phyloP scores from a whole-genome alignment of 1,284 basidiomycete genomes.

The Pseudozyma tsukubaensis region DNA sequence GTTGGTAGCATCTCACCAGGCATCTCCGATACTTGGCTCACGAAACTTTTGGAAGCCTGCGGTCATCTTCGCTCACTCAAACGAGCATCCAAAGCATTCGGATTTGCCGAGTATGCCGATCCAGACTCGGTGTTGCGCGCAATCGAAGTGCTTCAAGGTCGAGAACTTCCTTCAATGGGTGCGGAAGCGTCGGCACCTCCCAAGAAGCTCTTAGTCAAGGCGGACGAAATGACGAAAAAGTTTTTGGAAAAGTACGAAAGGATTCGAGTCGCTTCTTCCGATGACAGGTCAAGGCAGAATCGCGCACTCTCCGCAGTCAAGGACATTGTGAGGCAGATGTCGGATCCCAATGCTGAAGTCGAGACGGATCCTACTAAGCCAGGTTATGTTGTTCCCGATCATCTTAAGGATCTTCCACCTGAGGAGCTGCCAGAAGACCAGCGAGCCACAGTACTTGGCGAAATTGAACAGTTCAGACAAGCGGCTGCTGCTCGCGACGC shows the following conservation, averaged over 20 bases:
- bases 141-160: constrained; percentile 80
- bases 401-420: constrained; percentile 92
- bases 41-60: constrained; percentile 84
- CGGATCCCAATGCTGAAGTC: constrained; percentile 74
- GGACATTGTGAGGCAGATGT: constrained; percentile 65
- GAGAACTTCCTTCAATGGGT: constrained; percentile 75
- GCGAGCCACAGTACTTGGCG: constrained; percentile 89
- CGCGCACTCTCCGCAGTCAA: constrained; percentile 74
- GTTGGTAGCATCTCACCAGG: constrained; percentile 95
- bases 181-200: constrained; percentile 40
- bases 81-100: constrained; percentile 91
- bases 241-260: constrained; percentile 86
- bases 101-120: constrained; percentile 91
- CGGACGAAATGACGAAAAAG: constrained; percentile 88
- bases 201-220: constrained; percentile 82
- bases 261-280: constrained; percentile 82
- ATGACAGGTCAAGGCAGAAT: constrained; percentile 46
- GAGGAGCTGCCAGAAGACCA: constrained; percentile 95
- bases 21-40: constrained; percentile 81
- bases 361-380: constrained; percentile 65
- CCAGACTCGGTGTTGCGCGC: constrained; percentile 87
- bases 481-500: constrained; percentile 64
- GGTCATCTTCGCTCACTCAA: constrained; percentile 88
- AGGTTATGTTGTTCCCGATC: constrained; percentile 82
- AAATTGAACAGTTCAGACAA: constrained; percentile 82